These are phyloP conservation scores for Phyllosticta citribraziliensis DNA, from an alignment of 2,329 filamentous ascomycete species.

Conservation along the genomic window DNA sequence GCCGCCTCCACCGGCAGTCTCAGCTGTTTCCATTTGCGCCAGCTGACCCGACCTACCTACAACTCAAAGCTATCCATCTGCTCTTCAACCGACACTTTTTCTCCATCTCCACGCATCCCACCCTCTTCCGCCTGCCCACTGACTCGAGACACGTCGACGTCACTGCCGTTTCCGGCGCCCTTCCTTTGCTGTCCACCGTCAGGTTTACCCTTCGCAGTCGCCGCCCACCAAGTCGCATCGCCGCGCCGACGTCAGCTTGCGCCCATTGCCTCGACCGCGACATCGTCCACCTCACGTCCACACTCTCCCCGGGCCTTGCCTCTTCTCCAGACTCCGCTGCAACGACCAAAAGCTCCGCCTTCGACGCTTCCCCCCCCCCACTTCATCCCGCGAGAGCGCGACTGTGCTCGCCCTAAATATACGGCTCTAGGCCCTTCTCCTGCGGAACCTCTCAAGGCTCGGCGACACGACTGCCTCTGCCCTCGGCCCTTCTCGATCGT, in stretches of 20 bases:
- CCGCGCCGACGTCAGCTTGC: neutral
- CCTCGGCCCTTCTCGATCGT: neutral
- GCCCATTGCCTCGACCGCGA: neutral
- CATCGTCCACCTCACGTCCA: neutral
- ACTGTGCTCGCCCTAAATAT: neutral
- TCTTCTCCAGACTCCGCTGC: neutral
- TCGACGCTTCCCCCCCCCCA: neutral
- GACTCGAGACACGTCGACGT: neutral
- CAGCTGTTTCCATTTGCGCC: neutral
- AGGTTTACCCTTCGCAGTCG: neutral
- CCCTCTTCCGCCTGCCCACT: neutral
- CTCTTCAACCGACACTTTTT: no score
- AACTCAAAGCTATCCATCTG: neutral
- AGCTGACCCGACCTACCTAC: neutral
- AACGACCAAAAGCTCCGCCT: neutral
- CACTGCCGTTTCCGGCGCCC: neutral
- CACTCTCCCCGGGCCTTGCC: neutral
- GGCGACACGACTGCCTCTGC: neutral
- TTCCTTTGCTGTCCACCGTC: neutral
- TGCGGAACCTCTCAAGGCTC: neutral
- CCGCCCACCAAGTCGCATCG: neutral
- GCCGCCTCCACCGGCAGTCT: neutral
- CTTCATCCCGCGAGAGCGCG: neutral
- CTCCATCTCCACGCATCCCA: neutral
- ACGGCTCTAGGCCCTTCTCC: neutral